phyloP scores from a whole-genome alignment of 106 monocot genomes.

The Allium fistulosum region DNA sequence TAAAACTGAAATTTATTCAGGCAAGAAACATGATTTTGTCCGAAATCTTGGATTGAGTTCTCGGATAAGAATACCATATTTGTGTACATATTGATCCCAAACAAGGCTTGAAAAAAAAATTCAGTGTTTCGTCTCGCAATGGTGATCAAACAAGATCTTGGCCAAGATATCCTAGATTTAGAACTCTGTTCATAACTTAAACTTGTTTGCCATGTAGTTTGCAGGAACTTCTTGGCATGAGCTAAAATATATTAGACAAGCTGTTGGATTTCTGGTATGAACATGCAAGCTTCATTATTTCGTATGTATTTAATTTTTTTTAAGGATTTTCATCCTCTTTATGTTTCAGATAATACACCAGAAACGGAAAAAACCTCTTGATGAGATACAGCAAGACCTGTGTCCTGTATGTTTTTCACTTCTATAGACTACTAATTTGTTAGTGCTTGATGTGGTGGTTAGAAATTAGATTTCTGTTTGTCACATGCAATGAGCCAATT shows the following conservation, averaged over 20 bases:
- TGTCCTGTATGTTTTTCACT: slow-evolving; percentile 56
- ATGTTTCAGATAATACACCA: slow-evolving; percentile 86
- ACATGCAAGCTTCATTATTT: neutral
- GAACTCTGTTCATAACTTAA: no score
- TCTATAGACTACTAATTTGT: neutral
- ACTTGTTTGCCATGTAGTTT: slow-evolving; percentile 28
- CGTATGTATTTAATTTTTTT: neutral
- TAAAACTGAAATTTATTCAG: no score
- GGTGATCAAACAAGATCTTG: no score
- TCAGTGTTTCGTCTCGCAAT: no score
- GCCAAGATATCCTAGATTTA: no score
- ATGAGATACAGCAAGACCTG: slow-evolving; percentile 90
- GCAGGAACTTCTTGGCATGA: slow-evolving; percentile 93
- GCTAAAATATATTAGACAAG: slow-evolving; percentile 93
- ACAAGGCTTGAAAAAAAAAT: no score
- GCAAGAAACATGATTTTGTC: no score
- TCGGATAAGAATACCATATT: no score
- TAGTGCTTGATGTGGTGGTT: neutral
- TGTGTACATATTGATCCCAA: no score
- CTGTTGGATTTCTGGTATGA: slow-evolving; percentile 91
- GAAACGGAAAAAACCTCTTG: slow-evolving; percentile 85
- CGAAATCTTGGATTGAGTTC: no score
- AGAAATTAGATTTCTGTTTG: neutral
- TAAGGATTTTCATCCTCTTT: neutral
- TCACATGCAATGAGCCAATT: slow-evolving; percentile 1